A percentile compares a stretch with the other conserved stretches of the same genome.
Evolutionary conservation across 2,329 filamentous ascomycete genomes (phyloP).

Genomic region (Akanthomyces lecanii): DNA sequence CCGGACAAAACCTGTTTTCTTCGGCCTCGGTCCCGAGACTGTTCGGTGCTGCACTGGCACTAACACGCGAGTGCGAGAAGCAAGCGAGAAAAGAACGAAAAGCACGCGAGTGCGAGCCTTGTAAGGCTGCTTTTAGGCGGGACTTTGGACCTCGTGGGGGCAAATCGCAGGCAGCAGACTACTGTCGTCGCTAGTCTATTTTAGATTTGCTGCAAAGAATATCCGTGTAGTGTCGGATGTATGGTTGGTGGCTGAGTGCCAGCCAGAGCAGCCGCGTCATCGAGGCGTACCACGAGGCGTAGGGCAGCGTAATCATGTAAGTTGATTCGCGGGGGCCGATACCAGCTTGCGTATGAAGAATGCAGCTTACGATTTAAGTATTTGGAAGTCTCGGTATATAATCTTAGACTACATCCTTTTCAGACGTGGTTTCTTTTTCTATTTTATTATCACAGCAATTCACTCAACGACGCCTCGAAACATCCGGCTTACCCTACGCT

Average conservation of each 20-base stretch:
- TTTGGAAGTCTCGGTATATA: neutral
- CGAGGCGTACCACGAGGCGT: conserved; percentile 9
- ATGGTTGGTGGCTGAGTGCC: neutral
- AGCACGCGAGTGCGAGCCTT: conserved; percentile 2
- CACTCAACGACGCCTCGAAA: neutral
- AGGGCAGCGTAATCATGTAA: neutral
- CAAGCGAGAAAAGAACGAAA: conserved; percentile 9
- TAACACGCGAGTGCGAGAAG: neutral
- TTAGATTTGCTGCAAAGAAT: neutral
- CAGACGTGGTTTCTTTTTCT: neutral
- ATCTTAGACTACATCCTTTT: neutral
- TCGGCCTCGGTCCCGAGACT: neutral
- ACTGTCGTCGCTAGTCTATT: neutral
- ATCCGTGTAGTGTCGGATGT: neutral
- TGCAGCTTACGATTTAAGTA: neutral
- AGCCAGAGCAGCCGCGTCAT: conserved; percentile 6
- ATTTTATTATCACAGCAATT: neutral
- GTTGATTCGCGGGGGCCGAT: neutral
- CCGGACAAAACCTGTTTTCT: neutral
- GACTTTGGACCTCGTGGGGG: neutral
- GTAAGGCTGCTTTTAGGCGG: conserved; percentile 7
- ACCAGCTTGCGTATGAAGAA: neutral
- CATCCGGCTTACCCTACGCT: neutral
- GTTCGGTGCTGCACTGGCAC: neutral
- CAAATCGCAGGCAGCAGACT: neutral